A percentile compares a stretch with the other conserved stretches of the same genome.
phyloP scores from a whole-genome alignment of 768 basidiomycete genomes.

The Candolleomyces aberdarensis region DNA sequence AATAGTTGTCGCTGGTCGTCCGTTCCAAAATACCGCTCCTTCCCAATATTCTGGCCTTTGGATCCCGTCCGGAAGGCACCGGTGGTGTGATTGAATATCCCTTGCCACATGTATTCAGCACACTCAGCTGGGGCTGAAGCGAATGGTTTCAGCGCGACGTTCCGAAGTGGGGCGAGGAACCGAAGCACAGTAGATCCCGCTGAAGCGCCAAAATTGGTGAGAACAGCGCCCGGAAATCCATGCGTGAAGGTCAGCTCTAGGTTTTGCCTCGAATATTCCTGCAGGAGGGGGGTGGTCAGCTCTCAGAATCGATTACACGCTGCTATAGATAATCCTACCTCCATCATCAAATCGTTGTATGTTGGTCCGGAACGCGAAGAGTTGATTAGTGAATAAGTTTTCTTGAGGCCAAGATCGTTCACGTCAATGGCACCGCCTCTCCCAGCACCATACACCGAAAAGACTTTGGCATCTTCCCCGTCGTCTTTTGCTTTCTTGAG shows the following conservation, averaged over 20 bases:
- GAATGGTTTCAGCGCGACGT: conserved; percentile 23
- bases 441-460: conserved; percentile 40
- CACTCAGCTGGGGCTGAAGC: background rate
- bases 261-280: conserved; percentile 31
- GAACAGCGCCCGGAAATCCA: conserved; percentile 35
- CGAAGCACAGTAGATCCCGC: conserved; percentile 25
- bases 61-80: no score
- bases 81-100: no score
- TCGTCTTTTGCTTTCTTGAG: conserved; percentile 40
- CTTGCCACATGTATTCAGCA: no score
- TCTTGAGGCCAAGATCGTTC: conserved; percentile 48
- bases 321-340: conserved; percentile 27
- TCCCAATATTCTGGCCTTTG: no score
- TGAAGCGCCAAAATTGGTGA: conserved; percentile 25
- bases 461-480: conserved; percentile 51
- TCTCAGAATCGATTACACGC: background rate
- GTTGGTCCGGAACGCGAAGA: conserved; percentile 35
- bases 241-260: conserved; percentile 36
- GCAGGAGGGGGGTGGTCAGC: background rate
- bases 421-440: conserved; percentile 36
- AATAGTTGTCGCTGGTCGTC: no score
- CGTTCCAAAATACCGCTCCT: no score
- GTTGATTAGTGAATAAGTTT: conserved; percentile 33
- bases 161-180: conserved; percentile 14
- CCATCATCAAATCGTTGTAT: conserved; percentile 54